Percentiles rank a stretch among this genome's conserved stretches.
phyloP scores from a whole-genome alignment of 768 basidiomycete genomes.

The Agaricus subrufescens region DNA sequence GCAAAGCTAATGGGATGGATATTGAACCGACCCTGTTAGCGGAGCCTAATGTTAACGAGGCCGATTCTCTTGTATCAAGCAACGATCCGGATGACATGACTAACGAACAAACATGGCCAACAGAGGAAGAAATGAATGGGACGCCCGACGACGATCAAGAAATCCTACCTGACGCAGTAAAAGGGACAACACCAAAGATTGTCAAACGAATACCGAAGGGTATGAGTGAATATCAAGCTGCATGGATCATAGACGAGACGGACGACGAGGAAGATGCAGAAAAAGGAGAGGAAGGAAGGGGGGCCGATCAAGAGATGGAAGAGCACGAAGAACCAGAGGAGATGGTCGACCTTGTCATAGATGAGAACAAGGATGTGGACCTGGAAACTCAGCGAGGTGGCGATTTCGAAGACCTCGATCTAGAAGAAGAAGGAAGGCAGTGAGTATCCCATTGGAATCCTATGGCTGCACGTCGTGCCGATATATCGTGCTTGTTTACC shows the following conservation, averaged over 20 bases:
- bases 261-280: constrained; percentile 45
- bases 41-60: constrained; percentile 56
- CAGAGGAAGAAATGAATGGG: constrained; percentile 87
- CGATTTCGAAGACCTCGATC: constrained; percentile 72
- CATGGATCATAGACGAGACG: constrained; percentile 89
- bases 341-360: constrained; percentile 52
- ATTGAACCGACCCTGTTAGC: constrained; percentile 62
- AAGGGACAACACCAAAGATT: constrained; percentile 72
- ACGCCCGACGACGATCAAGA: constrained; percentile 22
- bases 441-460: constrained; percentile 30
- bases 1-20: constrained; percentile 50
- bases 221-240: constrained; percentile 94
- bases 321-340: constrained; percentile 53
- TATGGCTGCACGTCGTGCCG: neutral
- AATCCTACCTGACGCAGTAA: constrained; percentile 56
- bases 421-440: constrained; percentile 86
- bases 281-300: constrained; percentile 41
- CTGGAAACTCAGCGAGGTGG: constrained; percentile 47
- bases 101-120: constrained; percentile 99
- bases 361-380: constrained; percentile 57
- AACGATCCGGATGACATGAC: constrained; percentile 86
- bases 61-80: constrained; percentile 82
- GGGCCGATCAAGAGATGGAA: constrained; percentile 27
- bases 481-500: constrained; percentile 1
- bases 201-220: constrained; percentile 90